Evolutionary conservation across 306 rosid genomes (phyloP).

Genomic region (Vicia sativa): DNA sequence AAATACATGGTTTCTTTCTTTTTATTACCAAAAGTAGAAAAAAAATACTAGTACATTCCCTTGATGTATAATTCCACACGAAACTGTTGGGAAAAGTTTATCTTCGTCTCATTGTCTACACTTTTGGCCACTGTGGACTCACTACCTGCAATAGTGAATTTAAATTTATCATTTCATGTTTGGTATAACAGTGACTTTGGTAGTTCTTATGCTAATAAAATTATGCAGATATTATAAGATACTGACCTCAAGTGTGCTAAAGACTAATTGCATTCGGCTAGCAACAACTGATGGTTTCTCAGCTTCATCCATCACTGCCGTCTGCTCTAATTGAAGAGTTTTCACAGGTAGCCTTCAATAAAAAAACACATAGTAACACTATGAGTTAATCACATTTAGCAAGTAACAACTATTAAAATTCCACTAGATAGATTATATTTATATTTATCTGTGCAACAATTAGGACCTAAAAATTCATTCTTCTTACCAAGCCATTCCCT

Average conservation of each 20-base stretch:
- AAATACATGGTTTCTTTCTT: background rate
- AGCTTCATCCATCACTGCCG: conserved; percentile 84
- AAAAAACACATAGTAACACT: too few species aligned
- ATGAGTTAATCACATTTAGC: too few species aligned
- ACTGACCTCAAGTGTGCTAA: conserved; percentile 94
- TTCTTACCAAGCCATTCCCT: conserved; percentile 98
- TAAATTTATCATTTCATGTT: background rate
- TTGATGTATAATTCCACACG: background rate
- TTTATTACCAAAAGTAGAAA: background rate
- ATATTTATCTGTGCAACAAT: too few species aligned
- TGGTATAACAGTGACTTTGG: too few species aligned
- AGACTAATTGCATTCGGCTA: conserved; percentile 83
- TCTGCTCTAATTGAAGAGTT: conserved; percentile 96
- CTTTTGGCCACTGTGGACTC: conserved; percentile 96
- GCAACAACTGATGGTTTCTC: conserved; percentile 95
- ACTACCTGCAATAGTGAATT: conserved; percentile 66
- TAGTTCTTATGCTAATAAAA: background rate
- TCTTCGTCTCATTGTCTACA: conserved; percentile 36
- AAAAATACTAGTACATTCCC: background rate
- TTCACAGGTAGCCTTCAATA: conserved; percentile 89
- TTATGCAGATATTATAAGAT: background rate
- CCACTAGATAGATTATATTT: too few species aligned
- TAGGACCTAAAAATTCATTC: too few species aligned
- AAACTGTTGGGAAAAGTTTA: conserved; percentile 3
- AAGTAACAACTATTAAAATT: too few species aligned